Conservation (phyloP, 768 basidiomycete species). For the Lentinula boryana region DNA sequence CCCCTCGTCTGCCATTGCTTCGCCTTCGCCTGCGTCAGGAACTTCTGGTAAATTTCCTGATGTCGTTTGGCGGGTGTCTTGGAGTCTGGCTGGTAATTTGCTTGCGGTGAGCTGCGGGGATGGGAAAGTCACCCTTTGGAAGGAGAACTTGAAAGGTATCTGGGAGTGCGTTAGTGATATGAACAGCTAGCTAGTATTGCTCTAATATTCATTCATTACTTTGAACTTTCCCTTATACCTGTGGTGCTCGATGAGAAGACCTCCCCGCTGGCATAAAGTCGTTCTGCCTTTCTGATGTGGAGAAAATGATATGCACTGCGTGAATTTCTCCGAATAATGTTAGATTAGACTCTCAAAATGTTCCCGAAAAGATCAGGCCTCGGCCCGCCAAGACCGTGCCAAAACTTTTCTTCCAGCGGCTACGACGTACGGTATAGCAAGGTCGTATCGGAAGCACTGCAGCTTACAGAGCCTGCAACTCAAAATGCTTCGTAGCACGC, state of each 20-base stretch:
- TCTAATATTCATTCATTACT: background rate
- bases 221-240: background rate
- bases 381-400: background rate
- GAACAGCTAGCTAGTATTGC: slow-evolving; percentile 52
- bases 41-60: slow-evolving; percentile 86
- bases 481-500: background rate
- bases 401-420: background rate
- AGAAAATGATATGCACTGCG: too few species aligned
- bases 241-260: too few species aligned
- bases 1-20: slow-evolving; percentile 48
- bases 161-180: slow-evolving; percentile 99
- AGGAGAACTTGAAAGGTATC: slow-evolving; percentile 89
- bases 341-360: too few species aligned
- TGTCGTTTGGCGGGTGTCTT: slow-evolving; percentile 97
- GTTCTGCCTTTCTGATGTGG: too few species aligned
- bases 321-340: too few species aligned
- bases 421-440: background rate
- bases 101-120: slow-evolving; percentile 96
- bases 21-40: slow-evolving; percentile 33
- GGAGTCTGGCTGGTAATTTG: slow-evolving; percentile 95
- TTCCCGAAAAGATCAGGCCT: too few species aligned
- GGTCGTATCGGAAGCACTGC: background rate
- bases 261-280: too few species aligned
- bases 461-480: background rate
- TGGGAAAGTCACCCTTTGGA: slow-evolving; percentile 97